A percentile compares a stretch with the other conserved stretches of the same genome.
Evolutionary conservation across 2,329 filamentous ascomycete genomes (phyloP).

Genomic region (Fusarium buharicum): DNA sequence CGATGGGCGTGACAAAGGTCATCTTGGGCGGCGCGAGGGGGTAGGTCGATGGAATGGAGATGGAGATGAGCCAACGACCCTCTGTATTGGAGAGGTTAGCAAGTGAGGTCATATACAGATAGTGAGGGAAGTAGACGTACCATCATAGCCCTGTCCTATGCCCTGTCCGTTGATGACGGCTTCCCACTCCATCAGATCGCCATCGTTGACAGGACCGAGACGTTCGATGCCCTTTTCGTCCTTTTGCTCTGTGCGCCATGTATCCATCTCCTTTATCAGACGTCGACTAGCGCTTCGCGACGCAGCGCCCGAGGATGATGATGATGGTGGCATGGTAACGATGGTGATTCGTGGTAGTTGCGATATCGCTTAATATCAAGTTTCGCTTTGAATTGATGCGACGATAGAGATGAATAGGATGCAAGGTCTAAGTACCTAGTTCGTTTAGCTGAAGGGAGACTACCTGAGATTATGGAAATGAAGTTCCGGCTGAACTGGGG

Average conservation of each 20-base stretch:
- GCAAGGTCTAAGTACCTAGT: not conserved
- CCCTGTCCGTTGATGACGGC: constrained; percentile 69
- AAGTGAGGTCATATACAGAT: not conserved
- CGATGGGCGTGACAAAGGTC: constrained; percentile 82
- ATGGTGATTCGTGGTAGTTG: constrained; percentile 6
- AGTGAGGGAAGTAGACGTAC: constrained; percentile 46
- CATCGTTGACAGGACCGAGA: constrained; percentile 64
- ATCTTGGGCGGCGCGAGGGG: constrained; percentile 82
- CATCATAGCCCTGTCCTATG: constrained; percentile 66
- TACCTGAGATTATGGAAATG: constrained; percentile 12
- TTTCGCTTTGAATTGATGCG: not conserved
- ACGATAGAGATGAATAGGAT: not conserved
- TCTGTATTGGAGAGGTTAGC: constrained; percentile 49
- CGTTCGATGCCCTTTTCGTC: constrained; percentile 67
- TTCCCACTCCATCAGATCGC: constrained; percentile 68
- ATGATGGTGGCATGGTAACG: constrained; percentile 29
- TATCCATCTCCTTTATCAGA: constrained; percentile 67
- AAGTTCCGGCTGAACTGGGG: constrained; percentile 12
- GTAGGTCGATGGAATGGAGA: constrained; percentile 80
- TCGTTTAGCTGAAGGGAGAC: not conserved
- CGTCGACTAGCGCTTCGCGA: constrained; percentile 64
- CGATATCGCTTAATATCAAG: constrained; percentile 10
- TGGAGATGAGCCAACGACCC: constrained; percentile 85
- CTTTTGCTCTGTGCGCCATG: constrained; percentile 61
- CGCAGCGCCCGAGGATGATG: constrained; percentile 37